Evolutionary conservation across 305 asterid genomes (phyloP), one percentile per base, ranked within the genome.

Genomic region (Euphrasia arctica): DNA sequence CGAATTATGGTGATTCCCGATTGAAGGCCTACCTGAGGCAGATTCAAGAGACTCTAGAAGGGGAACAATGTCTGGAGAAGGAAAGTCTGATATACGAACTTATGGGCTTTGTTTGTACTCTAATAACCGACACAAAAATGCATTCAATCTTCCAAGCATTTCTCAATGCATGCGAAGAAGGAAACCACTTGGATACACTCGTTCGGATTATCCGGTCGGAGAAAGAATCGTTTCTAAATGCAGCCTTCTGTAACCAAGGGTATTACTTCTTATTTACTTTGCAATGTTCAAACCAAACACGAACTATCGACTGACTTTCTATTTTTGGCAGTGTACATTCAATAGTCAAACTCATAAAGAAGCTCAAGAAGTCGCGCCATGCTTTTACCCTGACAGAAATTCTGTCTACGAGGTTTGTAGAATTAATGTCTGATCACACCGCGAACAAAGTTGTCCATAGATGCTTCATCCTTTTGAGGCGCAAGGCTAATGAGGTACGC

Each of bases 401-500:
- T 13, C 68, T 83, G 3, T 69, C 85, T 15, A 32, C 60, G 6
- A 67, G 57, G 13, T 75, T 74, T 48, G 9, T 15, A 28, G 65
- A 36, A 3, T 4, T 55, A 10, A 68, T 80, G 82, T 78, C 66
- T 27, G 41, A 78, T 69, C n/a, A 0, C 8, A 55, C 2, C 41
- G 85, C 82, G n/a, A 65, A 62, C 49, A n/a, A 11, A 4, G 78
- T 79, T 8, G 70, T 81, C 29, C 74, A 42, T 7, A 51, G 65
- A 9, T 87, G 90, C 71, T 68, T 81, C 10, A 11, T 13, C 29
- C 2, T 3, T 45, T 76, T 80, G 7, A 75, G 69, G 9, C 54
- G 60, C 9, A 47, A 47, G 22, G 69, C 76, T 1, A 82, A 80
- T 62, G 22, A 56, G 85, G 91, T 79, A 62, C 9, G 28, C 27